Percentiles rank a stretch among this genome's conserved stretches.
Conservation (phyloP, 1,139 yeast genomes). For the Suhomyces chickasaworum region DNA sequence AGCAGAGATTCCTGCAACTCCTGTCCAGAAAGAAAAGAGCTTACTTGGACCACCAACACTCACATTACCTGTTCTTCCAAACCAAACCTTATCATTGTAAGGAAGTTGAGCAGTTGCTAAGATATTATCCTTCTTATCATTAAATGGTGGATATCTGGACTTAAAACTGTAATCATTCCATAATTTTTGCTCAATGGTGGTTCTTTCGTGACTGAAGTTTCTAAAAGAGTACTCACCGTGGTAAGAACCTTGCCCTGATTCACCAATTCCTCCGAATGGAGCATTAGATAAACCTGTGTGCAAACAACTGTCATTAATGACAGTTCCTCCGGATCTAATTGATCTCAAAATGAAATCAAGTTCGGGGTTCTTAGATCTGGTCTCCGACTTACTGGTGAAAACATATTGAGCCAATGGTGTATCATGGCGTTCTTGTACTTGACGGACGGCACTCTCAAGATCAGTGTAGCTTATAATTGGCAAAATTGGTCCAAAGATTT, state of each 20-base stretch:
- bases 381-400: slow-evolving; percentile 52
- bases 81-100: slow-evolving; percentile 39
- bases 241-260: slow-evolving; percentile 78
- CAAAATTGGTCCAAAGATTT: slow-evolving; percentile 83
- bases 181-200: slow-evolving; percentile 65
- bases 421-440: slow-evolving; percentile 59
- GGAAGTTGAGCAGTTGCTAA: slow-evolving; percentile 29
- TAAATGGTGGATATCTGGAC: slow-evolving; percentile 72
- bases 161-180: slow-evolving; percentile 62
- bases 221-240: slow-evolving; percentile 78
- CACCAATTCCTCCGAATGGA: slow-evolving; percentile 93
- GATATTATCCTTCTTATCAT: slow-evolving; percentile 33
- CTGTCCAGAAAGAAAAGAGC: slow-evolving; percentile 37
- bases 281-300: slow-evolving; percentile 72
- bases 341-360: slow-evolving; percentile 51
- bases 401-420: slow-evolving; percentile 88
- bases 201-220: slow-evolving; percentile 75
- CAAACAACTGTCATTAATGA: slow-evolving; percentile 71
- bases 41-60: slow-evolving; percentile 37
- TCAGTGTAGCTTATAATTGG: slow-evolving; percentile 65
- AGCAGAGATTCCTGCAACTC: slow-evolving; percentile 33
- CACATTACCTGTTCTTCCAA: slow-evolving; percentile 39
- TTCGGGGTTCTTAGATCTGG: slow-evolving; percentile 45
- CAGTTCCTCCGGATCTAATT: slow-evolving; percentile 74
- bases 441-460: slow-evolving; percentile 49